phyloP scores from a whole-genome alignment of 768 basidiomycete genomes.

The Hemileccinum impolitum region DNA sequence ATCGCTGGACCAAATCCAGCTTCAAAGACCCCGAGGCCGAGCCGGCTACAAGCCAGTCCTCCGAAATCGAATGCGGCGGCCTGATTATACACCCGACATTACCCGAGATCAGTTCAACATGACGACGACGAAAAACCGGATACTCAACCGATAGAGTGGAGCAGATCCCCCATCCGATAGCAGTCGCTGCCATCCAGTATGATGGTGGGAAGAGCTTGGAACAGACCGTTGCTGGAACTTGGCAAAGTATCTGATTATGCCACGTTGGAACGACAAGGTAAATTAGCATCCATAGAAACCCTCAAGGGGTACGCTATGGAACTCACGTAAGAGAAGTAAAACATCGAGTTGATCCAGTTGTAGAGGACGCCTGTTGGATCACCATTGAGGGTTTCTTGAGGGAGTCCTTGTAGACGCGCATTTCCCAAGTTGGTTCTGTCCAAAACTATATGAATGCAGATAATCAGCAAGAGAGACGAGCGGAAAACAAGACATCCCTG shows the following conservation, averaged over 20 bases:
- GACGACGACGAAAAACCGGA: not conserved
- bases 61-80: conserved; percentile 58
- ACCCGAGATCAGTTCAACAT: not conserved
- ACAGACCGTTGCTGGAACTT: conserved; percentile 60
- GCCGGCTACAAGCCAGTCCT: conserved; percentile 53
- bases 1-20: conserved; percentile 76
- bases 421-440: conserved; percentile 80
- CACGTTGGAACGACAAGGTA: not conserved
- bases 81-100: conserved; percentile 32
- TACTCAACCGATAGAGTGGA: conserved; percentile 64
- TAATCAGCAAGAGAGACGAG: not conserved
- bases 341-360: conserved; percentile 73
- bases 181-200: conserved; percentile 60
- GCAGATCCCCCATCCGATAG: conserved; percentile 73
- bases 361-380: conserved; percentile 64
- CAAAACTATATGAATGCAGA: conserved; percentile 35
- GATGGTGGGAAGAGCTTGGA: conserved; percentile 71
- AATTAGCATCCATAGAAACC: too few species aligned
- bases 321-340: conserved; percentile 76
- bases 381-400: conserved; percentile 60
- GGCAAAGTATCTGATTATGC: conserved; percentile 54
- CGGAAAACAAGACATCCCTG: not conserved
- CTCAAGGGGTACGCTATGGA: too few species aligned
- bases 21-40: conserved; percentile 75
- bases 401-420: conserved; percentile 72